Conservation (phyloP, 371 early-diverging fungal genomes). For the Gilbertella persicaria region DNA sequence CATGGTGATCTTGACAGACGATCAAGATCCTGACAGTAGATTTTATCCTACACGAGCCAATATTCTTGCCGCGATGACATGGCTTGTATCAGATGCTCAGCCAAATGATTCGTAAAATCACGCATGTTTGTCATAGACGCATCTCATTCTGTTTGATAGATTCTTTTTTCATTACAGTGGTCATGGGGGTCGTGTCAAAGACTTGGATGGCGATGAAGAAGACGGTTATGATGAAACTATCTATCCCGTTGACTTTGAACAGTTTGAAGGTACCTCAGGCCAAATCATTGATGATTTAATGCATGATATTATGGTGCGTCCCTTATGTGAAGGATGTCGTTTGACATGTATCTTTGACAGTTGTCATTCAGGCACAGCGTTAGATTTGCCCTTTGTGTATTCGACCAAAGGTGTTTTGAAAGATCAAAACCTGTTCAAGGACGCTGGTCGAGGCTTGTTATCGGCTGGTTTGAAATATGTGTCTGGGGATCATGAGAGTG, state of each 20-base stretch:
- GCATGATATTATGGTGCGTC: conserved; percentile 81
- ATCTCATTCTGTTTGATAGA: conserved; percentile 16
- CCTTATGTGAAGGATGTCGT: conserved; percentile 81
- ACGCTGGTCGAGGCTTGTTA: conserved; percentile 48
- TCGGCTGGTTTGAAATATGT: conserved; percentile 54
- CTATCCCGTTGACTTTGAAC: conserved; percentile 81
- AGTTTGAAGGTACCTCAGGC: conserved; percentile 58
- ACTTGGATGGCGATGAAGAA: conserved; percentile 76
- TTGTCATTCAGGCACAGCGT: conserved; percentile 82
- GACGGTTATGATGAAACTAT: conserved; percentile 69
- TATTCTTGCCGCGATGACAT: conserved; percentile 80
- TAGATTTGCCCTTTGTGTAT: conserved; percentile 88
- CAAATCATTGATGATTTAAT: conserved; percentile 87
- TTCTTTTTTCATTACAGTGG: conserved; percentile 91
- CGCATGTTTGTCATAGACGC: too few relatives aligned
- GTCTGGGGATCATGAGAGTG: conserved; percentile 44
- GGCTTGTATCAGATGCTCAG: conserved; percentile 82
- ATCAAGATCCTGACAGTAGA: conserved; percentile 60
- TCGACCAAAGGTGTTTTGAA: conserved; percentile 68
- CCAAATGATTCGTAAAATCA: conserved; percentile 84
- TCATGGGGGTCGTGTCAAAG: conserved; percentile 73
- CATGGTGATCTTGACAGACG: conserved; percentile 88
- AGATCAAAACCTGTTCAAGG: conserved; percentile 49
- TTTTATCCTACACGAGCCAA: conserved; percentile 80
- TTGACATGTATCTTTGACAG: conserved; percentile 88